A percentile compares a stretch with the other conserved stretches of the same genome.
These are phyloP conservation scores for Neonectria ditissima DNA, from an alignment of 2,329 filamentous ascomycete species.

Conservation along the genomic window DNA sequence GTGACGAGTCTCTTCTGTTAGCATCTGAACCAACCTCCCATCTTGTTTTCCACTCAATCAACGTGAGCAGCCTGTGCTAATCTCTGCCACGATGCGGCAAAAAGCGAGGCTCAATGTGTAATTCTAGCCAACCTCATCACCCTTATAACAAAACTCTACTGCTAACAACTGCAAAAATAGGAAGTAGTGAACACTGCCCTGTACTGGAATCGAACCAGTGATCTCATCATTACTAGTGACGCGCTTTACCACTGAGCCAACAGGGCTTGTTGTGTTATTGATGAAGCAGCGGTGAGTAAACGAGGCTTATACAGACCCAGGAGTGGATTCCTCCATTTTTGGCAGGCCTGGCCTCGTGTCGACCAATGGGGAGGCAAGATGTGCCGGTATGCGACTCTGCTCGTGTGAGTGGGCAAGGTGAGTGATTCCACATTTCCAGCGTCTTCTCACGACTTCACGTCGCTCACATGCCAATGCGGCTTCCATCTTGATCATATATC, in stretches of 20 bases:
- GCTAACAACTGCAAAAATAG: neutral
- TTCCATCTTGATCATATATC: too few relatives aligned
- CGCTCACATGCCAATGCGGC: too few relatives aligned
- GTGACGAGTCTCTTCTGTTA: too few relatives aligned
- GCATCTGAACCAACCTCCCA: too few relatives aligned
- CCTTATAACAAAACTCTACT: neutral
- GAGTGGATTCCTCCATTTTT: too few relatives aligned
- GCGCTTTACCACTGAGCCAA: slow-evolving; percentile 48
- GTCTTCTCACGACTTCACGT: too few relatives aligned
- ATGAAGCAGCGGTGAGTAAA: neutral
- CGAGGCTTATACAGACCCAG: neutral
- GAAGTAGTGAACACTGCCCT: slow-evolving; percentile 31
- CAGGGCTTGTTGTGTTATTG: slow-evolving; percentile 27
- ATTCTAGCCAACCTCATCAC: too few relatives aligned
- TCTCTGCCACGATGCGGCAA: neutral
- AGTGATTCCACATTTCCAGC: neutral
- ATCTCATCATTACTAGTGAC: slow-evolving; percentile 49
- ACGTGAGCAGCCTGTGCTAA: too few relatives aligned
- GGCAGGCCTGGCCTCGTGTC: neutral
- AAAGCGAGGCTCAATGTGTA: neutral
- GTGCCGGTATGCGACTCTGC: too few relatives aligned
- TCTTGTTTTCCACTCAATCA: too few relatives aligned
- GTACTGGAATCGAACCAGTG: slow-evolving; percentile 47
- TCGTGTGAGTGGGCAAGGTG: neutral
- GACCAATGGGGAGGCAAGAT: neutral